Conservation (phyloP, 202 grass and related monocot species). For the Setaria viridis region DNA sequence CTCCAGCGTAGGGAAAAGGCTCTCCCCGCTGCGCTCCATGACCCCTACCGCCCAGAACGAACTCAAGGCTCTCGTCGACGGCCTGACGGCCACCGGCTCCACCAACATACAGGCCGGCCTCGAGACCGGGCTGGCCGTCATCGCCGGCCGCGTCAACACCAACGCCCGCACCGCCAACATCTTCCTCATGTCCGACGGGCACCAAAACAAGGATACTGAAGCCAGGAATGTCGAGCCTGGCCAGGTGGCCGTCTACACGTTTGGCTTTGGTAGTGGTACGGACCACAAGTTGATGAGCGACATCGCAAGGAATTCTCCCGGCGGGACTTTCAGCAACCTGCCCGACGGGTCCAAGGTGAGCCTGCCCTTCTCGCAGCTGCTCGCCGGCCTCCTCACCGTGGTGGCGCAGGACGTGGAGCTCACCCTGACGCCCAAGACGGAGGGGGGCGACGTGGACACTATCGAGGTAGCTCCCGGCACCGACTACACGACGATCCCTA, state of each 20-base stretch:
- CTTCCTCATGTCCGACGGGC: conserved; percentile 41
- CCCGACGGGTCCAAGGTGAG: conserved; percentile 3
- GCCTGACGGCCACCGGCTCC: neutral
- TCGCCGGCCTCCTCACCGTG: conserved; percentile 5
- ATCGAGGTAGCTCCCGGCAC: neutral
- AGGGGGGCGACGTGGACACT: neutral
- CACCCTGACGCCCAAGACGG: neutral
- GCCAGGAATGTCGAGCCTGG: neutral
- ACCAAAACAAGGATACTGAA: neutral
- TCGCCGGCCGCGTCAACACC: conserved; percentile 15
- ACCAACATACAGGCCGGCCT: conserved; percentile 25
- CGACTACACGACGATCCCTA: neutral
- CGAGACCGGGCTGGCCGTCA: neutral
- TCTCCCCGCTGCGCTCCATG: conserved; percentile 21
- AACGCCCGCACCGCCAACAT: neutral
- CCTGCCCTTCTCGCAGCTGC: conserved; percentile 25
- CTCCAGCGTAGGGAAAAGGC: neutral
- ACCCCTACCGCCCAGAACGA: neutral
- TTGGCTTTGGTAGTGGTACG: conserved; percentile 12
- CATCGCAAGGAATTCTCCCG: conserved; percentile 17
- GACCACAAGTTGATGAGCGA: neutral
- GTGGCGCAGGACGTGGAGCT: conserved; percentile 30
- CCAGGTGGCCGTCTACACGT: conserved; percentile 31
- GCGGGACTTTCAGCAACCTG: conserved; percentile 38
- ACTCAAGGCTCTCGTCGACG: neutral